A percentile compares a stretch with the other conserved stretches of the same genome.
These are phyloP conservation scores for Alternaria sp. DNA, from an alignment of 2,329 filamentous ascomycete species.

Conservation along the genomic window DNA sequence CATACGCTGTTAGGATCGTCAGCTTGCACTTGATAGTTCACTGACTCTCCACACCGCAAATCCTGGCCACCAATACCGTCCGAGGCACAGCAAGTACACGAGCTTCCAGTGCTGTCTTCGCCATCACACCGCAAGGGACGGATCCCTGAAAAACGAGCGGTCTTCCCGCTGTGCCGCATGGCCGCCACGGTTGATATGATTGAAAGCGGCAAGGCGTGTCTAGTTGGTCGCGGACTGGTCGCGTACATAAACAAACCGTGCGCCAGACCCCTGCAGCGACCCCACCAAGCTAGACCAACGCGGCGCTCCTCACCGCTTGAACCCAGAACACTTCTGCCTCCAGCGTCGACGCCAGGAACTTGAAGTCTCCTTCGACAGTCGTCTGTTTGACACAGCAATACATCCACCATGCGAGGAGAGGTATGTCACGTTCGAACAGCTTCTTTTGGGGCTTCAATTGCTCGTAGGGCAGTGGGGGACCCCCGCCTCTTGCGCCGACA, in stretches of 20 bases:
- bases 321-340: slow-evolving; percentile 25
- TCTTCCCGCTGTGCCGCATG: slow-evolving; percentile 7
- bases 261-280: slow-evolving; percentile 26
- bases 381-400: slow-evolving; percentile 48
- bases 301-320: slow-evolving; percentile 28
- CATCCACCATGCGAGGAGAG: slow-evolving; percentile 53
- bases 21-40: background rate
- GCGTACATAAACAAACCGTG: slow-evolving; percentile 21
- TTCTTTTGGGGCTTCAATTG: background rate
- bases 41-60: background rate
- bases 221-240: slow-evolving; percentile 21
- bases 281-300: slow-evolving; percentile 34
- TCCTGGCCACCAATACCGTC: background rate
- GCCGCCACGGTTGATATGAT: slow-evolving; percentile 1
- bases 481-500: slow-evolving; percentile 15
- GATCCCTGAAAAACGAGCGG: slow-evolving; percentile 4
- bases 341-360: slow-evolving; percentile 18
- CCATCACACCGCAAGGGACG: slow-evolving; percentile 1
- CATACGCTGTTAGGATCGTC: background rate
- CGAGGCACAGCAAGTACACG: background rate
- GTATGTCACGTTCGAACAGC: slow-evolving; percentile 37
- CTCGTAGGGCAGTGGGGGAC: background rate
- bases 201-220: slow-evolving; percentile 18
- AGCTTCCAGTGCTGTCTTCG: background rate
- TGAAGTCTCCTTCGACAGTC: slow-evolving; percentile 36